Percentiles rank a stretch among this genome's conserved stretches.
phyloP scores from a whole-genome alignment of 208 protist species.

The Leishmania turanica region DNA sequence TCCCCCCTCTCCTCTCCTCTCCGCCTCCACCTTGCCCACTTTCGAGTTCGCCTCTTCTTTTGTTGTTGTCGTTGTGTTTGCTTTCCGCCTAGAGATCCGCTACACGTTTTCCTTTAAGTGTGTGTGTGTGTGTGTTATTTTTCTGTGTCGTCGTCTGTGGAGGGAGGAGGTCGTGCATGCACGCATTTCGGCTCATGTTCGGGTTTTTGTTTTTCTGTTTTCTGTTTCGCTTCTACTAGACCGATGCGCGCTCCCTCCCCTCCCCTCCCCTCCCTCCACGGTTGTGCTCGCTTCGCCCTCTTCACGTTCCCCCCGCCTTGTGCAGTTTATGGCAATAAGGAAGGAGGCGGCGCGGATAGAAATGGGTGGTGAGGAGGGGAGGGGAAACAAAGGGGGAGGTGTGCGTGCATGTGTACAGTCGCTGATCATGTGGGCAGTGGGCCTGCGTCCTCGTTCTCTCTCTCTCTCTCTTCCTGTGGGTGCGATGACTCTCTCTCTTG shows the following conservation, averaged over 20 bases:
- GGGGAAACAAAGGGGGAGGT: background rate
- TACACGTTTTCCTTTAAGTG: background rate
- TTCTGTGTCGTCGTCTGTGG: background rate
- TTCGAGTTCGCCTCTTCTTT: background rate
- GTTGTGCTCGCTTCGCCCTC: background rate
- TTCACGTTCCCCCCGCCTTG: too few species aligned
- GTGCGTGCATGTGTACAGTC: background rate
- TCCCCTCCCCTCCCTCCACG: background rate
- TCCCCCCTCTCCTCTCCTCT: background rate
- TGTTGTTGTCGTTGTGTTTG: background rate
- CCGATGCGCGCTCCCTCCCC: background rate
- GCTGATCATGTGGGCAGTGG: background rate
- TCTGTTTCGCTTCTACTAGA: background rate
- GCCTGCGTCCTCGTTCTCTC: background rate
- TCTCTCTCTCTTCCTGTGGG: background rate
- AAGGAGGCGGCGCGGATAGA: background rate
- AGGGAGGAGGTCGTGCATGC: too few species aligned
- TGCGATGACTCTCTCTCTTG: background rate
- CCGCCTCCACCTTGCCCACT: background rate
- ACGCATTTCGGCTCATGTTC: background rate
- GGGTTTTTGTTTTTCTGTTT: background rate
- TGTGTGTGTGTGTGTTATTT: background rate
- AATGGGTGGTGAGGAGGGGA: background rate
- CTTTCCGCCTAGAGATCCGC: too few species aligned
- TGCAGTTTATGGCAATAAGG: background rate